These are phyloP conservation scores for Lactifluus subvellereus DNA, from an alignment of 768 basidiomycete genomes.

Conservation along the genomic window DNA sequence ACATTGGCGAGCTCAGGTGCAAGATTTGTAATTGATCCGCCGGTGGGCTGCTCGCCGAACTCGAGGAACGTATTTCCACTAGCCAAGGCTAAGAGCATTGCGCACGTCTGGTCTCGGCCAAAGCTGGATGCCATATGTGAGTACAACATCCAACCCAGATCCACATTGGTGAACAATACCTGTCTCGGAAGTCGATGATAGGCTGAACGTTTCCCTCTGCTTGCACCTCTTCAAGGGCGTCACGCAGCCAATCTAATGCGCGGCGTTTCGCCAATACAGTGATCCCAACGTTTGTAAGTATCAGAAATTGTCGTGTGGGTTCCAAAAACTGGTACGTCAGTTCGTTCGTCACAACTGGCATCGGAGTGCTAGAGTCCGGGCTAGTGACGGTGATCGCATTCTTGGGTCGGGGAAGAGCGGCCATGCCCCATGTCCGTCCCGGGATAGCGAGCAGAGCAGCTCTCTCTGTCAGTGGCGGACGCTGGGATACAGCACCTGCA, in stretches of 20 bases:
- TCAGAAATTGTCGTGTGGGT: conserved; percentile 71
- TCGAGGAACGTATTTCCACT: conserved; percentile 80
- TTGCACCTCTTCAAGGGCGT: conserved; percentile 76
- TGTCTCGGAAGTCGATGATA: conserved; percentile 79
- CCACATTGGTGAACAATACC: conserved; percentile 32
- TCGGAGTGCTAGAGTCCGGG: conserved; percentile 33
- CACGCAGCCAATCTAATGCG: conserved; percentile 78
- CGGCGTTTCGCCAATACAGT: conserved; percentile 76
- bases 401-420: conserved; percentile 41
- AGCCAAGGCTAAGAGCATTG: conserved; percentile 84
- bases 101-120: conserved; percentile 86
- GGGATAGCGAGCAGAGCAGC: conserved; percentile 72
- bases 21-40: conserved; percentile 44
- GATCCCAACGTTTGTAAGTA: conserved; percentile 82
- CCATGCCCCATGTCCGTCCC: conserved; percentile 82
- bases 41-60: conserved; percentile 40
- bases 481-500: conserved; percentile 32
- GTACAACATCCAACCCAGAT: conserved; percentile 7
- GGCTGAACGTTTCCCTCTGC: conserved; percentile 69
- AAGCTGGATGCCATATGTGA: conserved; percentile 46
- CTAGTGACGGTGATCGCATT: conserved; percentile 31
- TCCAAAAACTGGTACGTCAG: conserved; percentile 77
- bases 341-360: conserved; percentile 65
- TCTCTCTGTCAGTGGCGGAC: conserved; percentile 70
- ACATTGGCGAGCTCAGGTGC: conserved; percentile 59